Conservation (phyloP, 2,329 filamentous ascomycete genomes). For the Bisporella sp. region DNA sequence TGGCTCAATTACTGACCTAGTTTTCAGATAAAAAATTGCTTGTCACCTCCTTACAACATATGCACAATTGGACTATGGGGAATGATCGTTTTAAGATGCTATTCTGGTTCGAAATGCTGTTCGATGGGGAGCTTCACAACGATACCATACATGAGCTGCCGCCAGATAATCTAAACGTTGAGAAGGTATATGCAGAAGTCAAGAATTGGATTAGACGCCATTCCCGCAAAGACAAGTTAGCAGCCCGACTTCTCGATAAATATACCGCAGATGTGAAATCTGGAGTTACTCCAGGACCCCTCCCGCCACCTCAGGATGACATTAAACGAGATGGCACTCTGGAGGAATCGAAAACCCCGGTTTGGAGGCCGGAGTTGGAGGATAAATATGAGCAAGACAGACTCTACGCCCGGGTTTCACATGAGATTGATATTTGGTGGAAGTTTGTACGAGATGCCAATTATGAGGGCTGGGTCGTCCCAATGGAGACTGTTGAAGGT, state of each 20-base stretch:
- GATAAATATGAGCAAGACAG: slow-evolving; percentile 54
- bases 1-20: neutral
- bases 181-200: slow-evolving; percentile 53
- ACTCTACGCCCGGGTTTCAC: slow-evolving; percentile 52
- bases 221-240: slow-evolving; percentile 50
- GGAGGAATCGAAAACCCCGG: slow-evolving; percentile 20
- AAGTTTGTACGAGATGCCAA: slow-evolving; percentile 52
- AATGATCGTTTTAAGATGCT: slow-evolving; percentile 65
- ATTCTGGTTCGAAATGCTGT: slow-evolving; percentile 60
- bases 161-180: slow-evolving; percentile 41
- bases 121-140: slow-evolving; percentile 48
- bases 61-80: slow-evolving; percentile 63
- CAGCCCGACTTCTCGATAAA: slow-evolving; percentile 45
- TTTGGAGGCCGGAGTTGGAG: slow-evolving; percentile 34
- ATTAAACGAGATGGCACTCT: slow-evolving; percentile 4
- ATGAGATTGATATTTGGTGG: slow-evolving; percentile 62
- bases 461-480: slow-evolving; percentile 49
- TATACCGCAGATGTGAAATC: slow-evolving; percentile 36
- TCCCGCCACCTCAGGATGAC: slow-evolving; percentile 16
- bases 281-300: slow-evolving; percentile 26
- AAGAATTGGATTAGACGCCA: slow-evolving; percentile 57
- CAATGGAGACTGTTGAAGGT: slow-evolving; percentile 54
- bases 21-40: slow-evolving; percentile 55
- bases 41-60: slow-evolving; percentile 58
- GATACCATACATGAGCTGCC: slow-evolving; percentile 45